These are phyloP conservation scores for Rubia peregrina DNA, from an alignment of 305 asterid species.

Conservation along the genomic window DNA sequence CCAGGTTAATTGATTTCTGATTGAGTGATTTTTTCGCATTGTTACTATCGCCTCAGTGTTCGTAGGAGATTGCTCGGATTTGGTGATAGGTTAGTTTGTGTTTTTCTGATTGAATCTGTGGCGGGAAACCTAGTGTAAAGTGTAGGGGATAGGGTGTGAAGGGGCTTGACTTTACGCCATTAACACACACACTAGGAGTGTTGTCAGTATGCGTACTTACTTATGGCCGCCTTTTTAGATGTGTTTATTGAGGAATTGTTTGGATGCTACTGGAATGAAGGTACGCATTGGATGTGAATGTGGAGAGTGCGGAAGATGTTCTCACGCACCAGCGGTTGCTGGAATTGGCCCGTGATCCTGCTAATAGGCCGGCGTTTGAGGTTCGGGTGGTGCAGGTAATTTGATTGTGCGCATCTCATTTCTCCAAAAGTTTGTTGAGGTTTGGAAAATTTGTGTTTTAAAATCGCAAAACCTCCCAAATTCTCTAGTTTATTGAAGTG, in stretches of 20 bases:
- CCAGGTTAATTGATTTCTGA: constrained; percentile 35
- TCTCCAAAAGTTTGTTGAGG: background rate
- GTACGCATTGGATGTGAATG: constrained; percentile 92
- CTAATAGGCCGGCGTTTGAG: constrained; percentile 82
- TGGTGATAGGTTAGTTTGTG: background rate
- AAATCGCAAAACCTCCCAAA: background rate
- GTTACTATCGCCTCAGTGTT: background rate
- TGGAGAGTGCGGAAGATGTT: constrained; percentile 91
- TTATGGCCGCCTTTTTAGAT: background rate
- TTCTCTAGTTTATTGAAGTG: background rate
- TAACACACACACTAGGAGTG: too few species aligned
- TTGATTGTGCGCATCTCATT: constrained; percentile 11
- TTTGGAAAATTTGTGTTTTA: background rate
- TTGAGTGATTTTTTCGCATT: background rate
- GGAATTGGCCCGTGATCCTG: constrained; percentile 80
- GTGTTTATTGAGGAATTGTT: constrained; percentile 18
- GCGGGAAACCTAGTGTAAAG: background rate
- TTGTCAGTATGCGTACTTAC: background rate
- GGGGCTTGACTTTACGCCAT: too few species aligned
- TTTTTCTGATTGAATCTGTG: background rate
- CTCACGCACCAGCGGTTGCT: constrained; percentile 74
- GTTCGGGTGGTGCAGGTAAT: constrained; percentile 91
- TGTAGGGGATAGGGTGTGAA: background rate
- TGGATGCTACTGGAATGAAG: constrained; percentile 37
- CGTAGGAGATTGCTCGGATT: background rate